Evolutionary conservation across 1,139 yeast genomes (phyloP).

Genomic region (Candida frijolesensis): DNA sequence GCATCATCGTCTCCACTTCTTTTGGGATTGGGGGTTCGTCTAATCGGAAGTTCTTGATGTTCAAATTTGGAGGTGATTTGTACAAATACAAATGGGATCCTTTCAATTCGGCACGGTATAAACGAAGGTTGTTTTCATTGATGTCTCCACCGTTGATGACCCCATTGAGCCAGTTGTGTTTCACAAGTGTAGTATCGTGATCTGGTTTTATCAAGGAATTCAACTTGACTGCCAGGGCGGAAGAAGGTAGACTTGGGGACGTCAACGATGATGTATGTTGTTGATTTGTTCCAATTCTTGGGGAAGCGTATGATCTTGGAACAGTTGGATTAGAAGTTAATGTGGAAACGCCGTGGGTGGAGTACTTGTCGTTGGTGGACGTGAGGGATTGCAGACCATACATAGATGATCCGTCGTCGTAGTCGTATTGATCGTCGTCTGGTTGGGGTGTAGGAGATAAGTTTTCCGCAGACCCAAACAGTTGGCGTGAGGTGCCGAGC

Average conservation of each 20-base stretch:
- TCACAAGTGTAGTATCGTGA: slow-evolving; percentile 33
- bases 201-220: slow-evolving; percentile 32
- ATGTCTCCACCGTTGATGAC: slow-evolving; percentile 41
- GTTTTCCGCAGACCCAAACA: slow-evolving; percentile 3
- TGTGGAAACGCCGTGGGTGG: background rate
- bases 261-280: background rate
- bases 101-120: slow-evolving; percentile 63
- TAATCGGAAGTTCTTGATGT: slow-evolving; percentile 46
- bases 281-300: background rate
- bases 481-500: slow-evolving; percentile 1
- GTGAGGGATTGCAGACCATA: background rate
- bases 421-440: background rate
- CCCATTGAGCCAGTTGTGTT: slow-evolving; percentile 49
- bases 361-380: background rate
- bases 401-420: background rate
- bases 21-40: slow-evolving; percentile 9
- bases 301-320: slow-evolving; percentile 1
- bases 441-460: slow-evolving; percentile 5
- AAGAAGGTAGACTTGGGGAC: background rate
- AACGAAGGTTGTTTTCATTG: slow-evolving; percentile 40
- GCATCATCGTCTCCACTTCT: slow-evolving; percentile 6
- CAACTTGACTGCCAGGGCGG: slow-evolving; percentile 5
- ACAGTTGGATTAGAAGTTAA: background rate
- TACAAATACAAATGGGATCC: slow-evolving; percentile 63
- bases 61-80: slow-evolving; percentile 52